Percentiles rank a stretch among this genome's conserved stretches.
Evolutionary conservation across 345 rosid species (phyloP).

Genomic region (Bretschneidera sinensis): DNA sequence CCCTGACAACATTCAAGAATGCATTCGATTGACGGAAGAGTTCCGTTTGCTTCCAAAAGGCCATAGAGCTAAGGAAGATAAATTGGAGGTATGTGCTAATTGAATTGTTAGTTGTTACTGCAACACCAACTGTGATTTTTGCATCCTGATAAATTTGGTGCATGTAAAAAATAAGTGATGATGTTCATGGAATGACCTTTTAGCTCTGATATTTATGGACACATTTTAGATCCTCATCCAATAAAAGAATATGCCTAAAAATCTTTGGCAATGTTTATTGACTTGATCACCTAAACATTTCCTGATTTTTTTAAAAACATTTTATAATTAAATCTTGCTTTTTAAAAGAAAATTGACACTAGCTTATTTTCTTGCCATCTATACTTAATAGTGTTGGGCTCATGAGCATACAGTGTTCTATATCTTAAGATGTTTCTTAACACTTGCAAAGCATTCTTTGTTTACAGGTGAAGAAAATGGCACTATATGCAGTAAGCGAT

Average conservation of each 20-base stretch:
- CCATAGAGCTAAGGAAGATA: constrained; percentile 45
- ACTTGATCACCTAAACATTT: no score
- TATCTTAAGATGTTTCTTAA: constrained; percentile 10
- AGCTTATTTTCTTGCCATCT: background rate
- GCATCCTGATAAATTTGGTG: background rate
- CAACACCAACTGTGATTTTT: no score
- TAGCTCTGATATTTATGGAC: no score
- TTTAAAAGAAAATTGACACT: background rate
- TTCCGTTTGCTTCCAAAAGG: constrained; percentile 39
- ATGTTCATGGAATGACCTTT: no score
- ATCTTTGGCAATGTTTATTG: no score
- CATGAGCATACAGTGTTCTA: background rate
- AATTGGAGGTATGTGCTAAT: constrained; percentile 50
- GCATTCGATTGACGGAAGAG: constrained; percentile 43
- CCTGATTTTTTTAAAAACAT: background rate
- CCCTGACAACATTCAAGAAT: constrained; percentile 43
- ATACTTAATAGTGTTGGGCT: background rate
- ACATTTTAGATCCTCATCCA: no score
- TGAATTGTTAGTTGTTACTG: background rate
- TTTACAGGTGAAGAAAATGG: constrained; percentile 51
- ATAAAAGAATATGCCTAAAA: no score
- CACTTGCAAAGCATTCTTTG: background rate
- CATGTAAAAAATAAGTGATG: no score
- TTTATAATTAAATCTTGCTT: background rate
- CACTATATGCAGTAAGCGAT: constrained; percentile 32